phyloP scores from a whole-genome alignment of 768 basidiomycete genomes.

The Trametes cingulata region DNA sequence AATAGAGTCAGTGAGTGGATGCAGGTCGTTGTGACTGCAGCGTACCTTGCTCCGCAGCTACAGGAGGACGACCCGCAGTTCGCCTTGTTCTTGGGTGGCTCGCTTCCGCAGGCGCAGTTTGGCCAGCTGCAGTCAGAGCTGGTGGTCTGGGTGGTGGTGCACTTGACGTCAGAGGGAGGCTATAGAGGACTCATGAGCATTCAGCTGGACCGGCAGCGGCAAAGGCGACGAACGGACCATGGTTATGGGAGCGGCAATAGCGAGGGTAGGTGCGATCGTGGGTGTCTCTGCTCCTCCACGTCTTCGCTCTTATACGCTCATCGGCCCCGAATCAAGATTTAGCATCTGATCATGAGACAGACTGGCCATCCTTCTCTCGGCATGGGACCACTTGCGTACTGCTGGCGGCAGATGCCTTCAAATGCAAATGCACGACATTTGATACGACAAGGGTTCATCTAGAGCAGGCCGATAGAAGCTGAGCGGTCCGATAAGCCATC shows the following conservation, averaged over 20 bases:
- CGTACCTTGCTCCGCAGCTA: slow-evolving; percentile 16
- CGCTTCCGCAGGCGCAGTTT: slow-evolving; percentile 33
- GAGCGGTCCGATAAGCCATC: slow-evolving; percentile 10
- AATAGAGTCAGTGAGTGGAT: neutral
- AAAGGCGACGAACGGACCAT: slow-evolving; percentile 1
- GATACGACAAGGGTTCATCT: slow-evolving; percentile 5
- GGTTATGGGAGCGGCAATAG: neutral
- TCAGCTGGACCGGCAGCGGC: neutral
- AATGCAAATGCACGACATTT: slow-evolving; percentile 46
- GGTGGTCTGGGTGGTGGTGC: slow-evolving; percentile 19
- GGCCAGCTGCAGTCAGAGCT: slow-evolving; percentile 33
- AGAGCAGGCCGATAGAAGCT: slow-evolving; percentile 7
- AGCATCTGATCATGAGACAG: slow-evolving; percentile 11
- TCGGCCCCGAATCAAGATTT: slow-evolving; percentile 5
- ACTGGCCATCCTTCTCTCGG: neutral
- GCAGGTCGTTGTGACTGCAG: neutral
- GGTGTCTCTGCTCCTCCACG: neutral
- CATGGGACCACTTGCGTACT: neutral
- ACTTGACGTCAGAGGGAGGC: slow-evolving; percentile 24
- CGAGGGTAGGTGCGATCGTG: neutral
- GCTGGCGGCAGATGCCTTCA: neutral
- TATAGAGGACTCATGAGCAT: neutral
- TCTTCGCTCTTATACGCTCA: neutral
- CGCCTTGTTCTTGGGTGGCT: slow-evolving; percentile 37
- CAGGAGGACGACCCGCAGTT: slow-evolving; percentile 17